Evolutionary conservation across 2,329 filamentous ascomycete genomes (phyloP).

Genomic region (Beauveria sp.): DNA sequence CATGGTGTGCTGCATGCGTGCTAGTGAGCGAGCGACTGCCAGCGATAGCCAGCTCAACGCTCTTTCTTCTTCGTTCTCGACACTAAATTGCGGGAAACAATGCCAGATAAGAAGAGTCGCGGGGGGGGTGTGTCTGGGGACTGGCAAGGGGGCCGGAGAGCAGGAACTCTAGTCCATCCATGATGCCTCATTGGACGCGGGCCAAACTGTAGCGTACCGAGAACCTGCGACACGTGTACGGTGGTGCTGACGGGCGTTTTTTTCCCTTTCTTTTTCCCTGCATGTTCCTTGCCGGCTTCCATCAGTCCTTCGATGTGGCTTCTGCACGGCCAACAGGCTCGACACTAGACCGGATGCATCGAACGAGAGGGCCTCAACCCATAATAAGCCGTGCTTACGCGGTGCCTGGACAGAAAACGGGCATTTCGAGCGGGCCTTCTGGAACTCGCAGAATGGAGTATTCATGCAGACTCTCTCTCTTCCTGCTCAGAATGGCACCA

Average conservation of each 20-base stretch:
- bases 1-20: neutral
- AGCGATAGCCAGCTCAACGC: neutral
- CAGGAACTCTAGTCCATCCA: neutral
- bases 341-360: neutral
- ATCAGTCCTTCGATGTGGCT: neutral
- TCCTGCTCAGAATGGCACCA: neutral
- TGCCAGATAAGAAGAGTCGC: constrained; percentile 2
- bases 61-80: neutral
- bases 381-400: neutral
- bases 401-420: neutral
- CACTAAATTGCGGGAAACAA: constrained; percentile 10
- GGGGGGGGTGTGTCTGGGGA: neutral
- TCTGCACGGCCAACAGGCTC: neutral
- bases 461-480: neutral
- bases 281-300: neutral
- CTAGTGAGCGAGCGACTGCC: neutral
- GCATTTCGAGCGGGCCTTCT: neutral
- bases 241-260: constrained; percentile 5
- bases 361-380: constrained; percentile 1
- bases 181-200: neutral
- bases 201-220: neutral
- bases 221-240: neutral
- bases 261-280: no score
- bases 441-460: constrained; percentile 9
- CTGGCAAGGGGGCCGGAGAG: neutral